These are phyloP conservation scores for Larix kaempferi DNA, from an alignment of 75 land plant species.

Conservation along the genomic window DNA sequence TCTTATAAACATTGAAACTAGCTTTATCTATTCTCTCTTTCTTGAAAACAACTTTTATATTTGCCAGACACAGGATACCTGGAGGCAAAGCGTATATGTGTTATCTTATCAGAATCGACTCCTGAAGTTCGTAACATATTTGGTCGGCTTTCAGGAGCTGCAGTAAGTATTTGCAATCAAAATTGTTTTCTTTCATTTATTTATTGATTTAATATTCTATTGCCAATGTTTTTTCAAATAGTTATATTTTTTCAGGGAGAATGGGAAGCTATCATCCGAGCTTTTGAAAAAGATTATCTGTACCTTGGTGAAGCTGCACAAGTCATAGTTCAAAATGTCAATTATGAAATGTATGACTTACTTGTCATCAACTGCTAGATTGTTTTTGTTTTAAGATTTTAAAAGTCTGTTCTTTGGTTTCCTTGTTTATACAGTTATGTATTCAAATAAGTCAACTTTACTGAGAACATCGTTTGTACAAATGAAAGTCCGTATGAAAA, in stretches of 20 bases:
- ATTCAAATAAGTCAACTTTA: not conserved
- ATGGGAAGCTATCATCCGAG: conserved; percentile 83
- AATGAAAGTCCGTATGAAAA: conserved; percentile 85
- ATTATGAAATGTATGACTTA: conserved; percentile 79
- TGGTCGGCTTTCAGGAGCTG: conserved; percentile 86
- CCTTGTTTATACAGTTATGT: not conserved
- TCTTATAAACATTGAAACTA: not conserved
- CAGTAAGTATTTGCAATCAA: conserved; percentile 43
- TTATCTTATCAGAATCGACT: conserved; percentile 50
- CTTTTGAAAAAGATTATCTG: conserved; percentile 88
- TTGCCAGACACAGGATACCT: conserved; percentile 79
- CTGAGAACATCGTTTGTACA: not conserved
- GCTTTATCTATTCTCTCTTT: not conserved
- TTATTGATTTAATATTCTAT: not conserved
- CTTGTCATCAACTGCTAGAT: not conserved
- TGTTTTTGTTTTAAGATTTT: not conserved
- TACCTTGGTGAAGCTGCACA: conserved; percentile 97
- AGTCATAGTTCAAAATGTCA: conserved; percentile 84
- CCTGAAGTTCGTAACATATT: conserved; percentile 85
- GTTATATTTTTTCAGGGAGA: conserved; percentile 60
- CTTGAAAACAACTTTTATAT: not conserved
- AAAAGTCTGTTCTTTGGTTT: not conserved
- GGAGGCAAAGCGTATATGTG: conserved; percentile 74
- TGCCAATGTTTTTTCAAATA: not conserved
- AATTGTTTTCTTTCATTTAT: not conserved